A percentile compares a stretch with the other conserved stretches of the same genome.
Evolutionary conservation across 2,329 filamentous ascomycete genomes (phyloP).

Genomic region (Cladosporium sp.): DNA sequence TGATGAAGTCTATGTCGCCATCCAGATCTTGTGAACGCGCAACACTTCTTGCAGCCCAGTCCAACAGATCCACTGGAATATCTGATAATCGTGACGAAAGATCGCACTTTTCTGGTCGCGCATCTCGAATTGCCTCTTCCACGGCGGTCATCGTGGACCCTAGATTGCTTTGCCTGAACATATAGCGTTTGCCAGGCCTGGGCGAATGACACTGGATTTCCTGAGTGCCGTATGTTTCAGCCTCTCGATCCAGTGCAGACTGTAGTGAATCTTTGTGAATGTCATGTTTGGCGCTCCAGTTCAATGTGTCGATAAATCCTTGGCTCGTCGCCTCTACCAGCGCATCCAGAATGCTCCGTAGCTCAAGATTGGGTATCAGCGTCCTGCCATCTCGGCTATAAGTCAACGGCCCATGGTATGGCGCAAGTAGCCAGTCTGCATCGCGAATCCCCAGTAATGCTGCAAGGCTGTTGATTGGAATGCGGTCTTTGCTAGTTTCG

Average conservation of each 20-base stretch:
- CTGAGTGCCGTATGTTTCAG: conserved; percentile 3
- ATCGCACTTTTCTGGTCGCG: conserved; percentile 15
- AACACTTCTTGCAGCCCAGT: conserved; percentile 16
- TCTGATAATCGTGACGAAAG: conserved; percentile 7
- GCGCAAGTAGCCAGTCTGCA: conserved; percentile 18
- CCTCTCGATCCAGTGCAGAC: conserved; percentile 14
- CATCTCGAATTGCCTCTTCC: conserved; percentile 3
- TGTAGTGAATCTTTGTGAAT: conserved; percentile 12
- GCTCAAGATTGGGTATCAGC: conserved; percentile 17
- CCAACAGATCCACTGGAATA: conserved; percentile 9
- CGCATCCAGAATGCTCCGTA: conserved; percentile 14
- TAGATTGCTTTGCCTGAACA: conserved; percentile 16
- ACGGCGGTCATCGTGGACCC: conserved; percentile 8
- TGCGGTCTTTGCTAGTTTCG: conserved; percentile 20
- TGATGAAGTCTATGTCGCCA: conserved; percentile 11
- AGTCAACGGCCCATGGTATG: conserved; percentile 10
- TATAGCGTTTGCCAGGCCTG: conserved; percentile 12
- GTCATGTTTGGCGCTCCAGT: conserved; percentile 16
- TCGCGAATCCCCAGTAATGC: conserved; percentile 20
- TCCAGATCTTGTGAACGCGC: conserved; percentile 6
- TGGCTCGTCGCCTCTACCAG: conserved; percentile 13
- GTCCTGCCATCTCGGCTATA: conserved; percentile 15
- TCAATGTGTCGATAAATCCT: conserved; percentile 17
- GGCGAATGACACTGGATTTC: conserved; percentile 17
- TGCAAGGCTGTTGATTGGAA: conserved; percentile 23